Evolutionary conservation across 2,329 filamentous ascomycete genomes (phyloP), one percentile per base, ranked within the genome.

Genomic region (Aspergillus pseudonomiae): DNA sequence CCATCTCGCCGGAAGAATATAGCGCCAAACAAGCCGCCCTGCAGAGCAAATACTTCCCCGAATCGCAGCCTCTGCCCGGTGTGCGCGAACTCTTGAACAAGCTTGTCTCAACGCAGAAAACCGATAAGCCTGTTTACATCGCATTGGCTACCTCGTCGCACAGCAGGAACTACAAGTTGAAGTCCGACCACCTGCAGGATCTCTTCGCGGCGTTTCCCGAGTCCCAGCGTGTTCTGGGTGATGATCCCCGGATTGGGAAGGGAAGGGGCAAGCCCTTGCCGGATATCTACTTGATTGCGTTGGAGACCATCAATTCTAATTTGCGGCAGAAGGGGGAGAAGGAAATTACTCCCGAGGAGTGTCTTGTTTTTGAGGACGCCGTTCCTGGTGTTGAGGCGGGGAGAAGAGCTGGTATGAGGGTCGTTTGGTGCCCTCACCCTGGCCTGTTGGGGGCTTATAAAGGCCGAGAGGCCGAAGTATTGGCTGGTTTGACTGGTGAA

Each of bases 321-420:
- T 82, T 96, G 7, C 81, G 80, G 12, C 66, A 83, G 0, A 69
- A 72, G 45, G 88, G 90, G 58, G 81, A 84, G 67, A 81, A 86
- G 63, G 83, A 84, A 59, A 89, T 99, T 66, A 83, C 75, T 60
- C 93, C 93, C 0, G 91, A 91, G 69, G 94, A 98, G 78, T 98
- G 95, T 75, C 83, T 99, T 19, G 95, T 98, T 0, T 98, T 99
- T 72, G 95, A 99, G 80, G 95, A 99, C 78, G 92, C 90, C 53
- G 94, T 98, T 1, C 92, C 93, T 0, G 95, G 95, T 4, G 93
- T 97, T 3, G 95, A 99, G 80, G 88, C 93, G 2, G 95, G 93
- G 5, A 84, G 95, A 59, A 87, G 95, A 68, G 95, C 95, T 0
- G 94, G 94, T 0, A 98, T 98, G 94, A 88, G 94, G 68, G 93